phyloP scores from a whole-genome alignment of 2,329 filamentous ascomycete genomes.

The Fusarium miscanthi region DNA sequence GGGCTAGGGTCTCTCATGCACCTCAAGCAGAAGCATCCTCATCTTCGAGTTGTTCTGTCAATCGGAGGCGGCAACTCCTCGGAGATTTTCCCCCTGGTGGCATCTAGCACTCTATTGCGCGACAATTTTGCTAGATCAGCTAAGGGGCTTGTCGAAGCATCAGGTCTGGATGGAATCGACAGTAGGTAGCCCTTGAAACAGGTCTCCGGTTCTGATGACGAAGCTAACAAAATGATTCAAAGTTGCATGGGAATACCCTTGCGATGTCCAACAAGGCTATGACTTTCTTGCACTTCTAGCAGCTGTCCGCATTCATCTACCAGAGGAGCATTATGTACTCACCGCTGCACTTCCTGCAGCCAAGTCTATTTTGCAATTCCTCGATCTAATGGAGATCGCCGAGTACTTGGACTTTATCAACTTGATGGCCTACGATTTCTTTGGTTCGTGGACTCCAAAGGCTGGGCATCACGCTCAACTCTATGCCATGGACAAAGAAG shows the following conservation, averaged over 20 bases:
- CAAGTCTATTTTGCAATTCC: constrained; percentile 73
- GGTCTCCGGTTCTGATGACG: background rate
- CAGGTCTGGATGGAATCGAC: constrained; percentile 72
- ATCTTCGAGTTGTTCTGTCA: constrained; percentile 80
- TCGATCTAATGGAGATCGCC: constrained; percentile 72
- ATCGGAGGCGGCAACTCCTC: constrained; percentile 76
- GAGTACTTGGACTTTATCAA: constrained; percentile 80
- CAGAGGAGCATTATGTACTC: constrained; percentile 74
- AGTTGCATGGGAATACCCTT: constrained; percentile 88
- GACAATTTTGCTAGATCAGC: constrained; percentile 79
- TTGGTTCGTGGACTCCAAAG: constrained; percentile 73
- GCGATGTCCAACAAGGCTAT: constrained; percentile 71
- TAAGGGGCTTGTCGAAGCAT: constrained; percentile 74
- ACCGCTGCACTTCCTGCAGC: constrained; percentile 78
- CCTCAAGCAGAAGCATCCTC: constrained; percentile 75
- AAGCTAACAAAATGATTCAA: constrained; percentile 24
- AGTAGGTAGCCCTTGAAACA: constrained; percentile 59
- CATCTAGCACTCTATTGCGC: constrained; percentile 67
- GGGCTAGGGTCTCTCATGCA: constrained; percentile 79
- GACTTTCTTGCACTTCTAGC: constrained; percentile 78
- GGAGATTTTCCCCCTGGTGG: constrained; percentile 75
- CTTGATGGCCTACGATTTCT: constrained; percentile 84
- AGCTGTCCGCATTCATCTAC: constrained; percentile 73
- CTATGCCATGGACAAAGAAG: constrained; percentile 68
- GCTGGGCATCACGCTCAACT: constrained; percentile 83